Base-by-base conservation (phyloP, 2,329 filamentous ascomycete genomes). In the Claviceps quebecensis region DNA sequence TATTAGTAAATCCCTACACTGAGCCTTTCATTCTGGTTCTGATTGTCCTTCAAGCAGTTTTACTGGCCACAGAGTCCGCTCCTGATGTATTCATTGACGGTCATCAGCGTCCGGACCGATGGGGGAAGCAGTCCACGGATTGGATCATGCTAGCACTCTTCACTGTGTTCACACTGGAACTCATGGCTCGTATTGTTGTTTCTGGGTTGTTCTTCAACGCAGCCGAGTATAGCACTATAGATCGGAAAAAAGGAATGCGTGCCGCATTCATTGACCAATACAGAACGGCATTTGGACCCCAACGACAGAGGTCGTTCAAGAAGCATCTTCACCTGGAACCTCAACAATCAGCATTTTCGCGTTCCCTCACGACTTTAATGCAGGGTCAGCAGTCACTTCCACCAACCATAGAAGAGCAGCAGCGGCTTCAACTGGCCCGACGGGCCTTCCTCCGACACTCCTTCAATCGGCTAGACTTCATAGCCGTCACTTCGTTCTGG, bases 401-500 rank as follows among this genome's bases (percentile, higher is more conserved):
- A 65, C 79, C 69, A 67, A 93, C 75, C 61, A 75, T 74, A 56
- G 86, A 76, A 72, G 80, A 95, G 56, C 86, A 90, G 58, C 87
- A 93, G 64, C 83, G 91, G 54, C 77, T 84, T 58, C 84, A 95
- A 56, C 76, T 98, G 51, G 91, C 94, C 16, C 84, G 93, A 50
- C 81, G 93, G 55, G 94, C 93, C 1, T 97, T 96, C 65, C 71
- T 98, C 51, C 82, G 93, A 16, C 93, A 98, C 66, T 90, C 88
- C 1, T 98, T 98, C 70, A 97, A 97, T 63, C 81, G 93, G 49
- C 76, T 97, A 11, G 93, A 98, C 65, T 96, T 97, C 65, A 73
- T 98, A 50, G 94, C 93, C 1, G 86, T 98, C 7, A 75, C 93
- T n/a, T 85, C 91, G 0, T 98, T 89, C 67, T 98, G 93, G 93